A percentile compares a stretch with the other conserved stretches of the same genome.
Evolutionary conservation across 176 grass and related monocot genomes (phyloP).

Genomic region (Paspalum vaginatum): DNA sequence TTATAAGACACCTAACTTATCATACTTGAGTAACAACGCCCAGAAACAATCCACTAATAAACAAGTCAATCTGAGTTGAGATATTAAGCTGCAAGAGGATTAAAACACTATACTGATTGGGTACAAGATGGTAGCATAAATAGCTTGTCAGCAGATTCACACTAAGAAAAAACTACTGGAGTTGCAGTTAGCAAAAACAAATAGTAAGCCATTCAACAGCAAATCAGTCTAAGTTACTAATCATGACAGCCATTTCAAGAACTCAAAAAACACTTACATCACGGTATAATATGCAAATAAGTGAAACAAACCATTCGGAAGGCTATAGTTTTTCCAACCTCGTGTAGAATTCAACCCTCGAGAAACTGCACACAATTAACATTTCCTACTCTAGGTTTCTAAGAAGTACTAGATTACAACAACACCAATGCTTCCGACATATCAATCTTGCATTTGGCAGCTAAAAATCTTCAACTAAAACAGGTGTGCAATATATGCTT

Average conservation of each 20-base stretch:
- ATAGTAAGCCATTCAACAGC: background rate
- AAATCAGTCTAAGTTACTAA: background rate
- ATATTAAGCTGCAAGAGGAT: accelerated
- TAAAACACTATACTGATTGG: background rate
- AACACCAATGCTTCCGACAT: background rate
- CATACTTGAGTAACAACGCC: background rate
- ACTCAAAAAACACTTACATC: background rate
- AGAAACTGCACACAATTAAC: too few relatives aligned
- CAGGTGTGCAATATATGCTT: background rate
- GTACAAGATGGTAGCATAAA: background rate
- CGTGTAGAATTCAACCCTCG: background rate
- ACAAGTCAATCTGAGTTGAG: background rate
- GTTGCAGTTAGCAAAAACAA: too few relatives aligned
- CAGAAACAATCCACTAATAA: background rate
- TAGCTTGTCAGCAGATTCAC: background rate
- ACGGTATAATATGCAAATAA: background rate
- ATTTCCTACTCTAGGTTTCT: background rate
- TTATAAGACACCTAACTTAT: background rate
- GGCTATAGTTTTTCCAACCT: background rate
- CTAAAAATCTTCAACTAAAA: background rate
- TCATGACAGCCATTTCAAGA: background rate
- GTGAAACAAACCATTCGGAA: background rate
- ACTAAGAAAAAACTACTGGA: background rate
- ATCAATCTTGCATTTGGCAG: background rate
- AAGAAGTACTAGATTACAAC: background rate